phyloP scores from a whole-genome alignment of 2,329 filamentous ascomycete species.

The Talaromyces atroroseus region DNA sequence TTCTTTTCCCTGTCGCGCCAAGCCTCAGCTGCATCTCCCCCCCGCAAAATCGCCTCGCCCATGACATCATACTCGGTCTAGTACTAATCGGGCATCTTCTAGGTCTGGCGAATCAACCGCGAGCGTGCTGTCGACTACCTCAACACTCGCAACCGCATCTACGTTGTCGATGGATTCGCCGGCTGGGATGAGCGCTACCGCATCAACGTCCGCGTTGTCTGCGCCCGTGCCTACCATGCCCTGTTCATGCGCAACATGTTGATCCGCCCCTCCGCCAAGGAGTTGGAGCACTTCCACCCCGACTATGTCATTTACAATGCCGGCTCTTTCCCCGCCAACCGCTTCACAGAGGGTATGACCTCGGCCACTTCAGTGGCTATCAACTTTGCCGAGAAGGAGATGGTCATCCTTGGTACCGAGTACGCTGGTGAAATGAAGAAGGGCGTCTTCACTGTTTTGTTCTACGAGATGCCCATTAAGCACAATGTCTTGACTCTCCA shows the following conservation, averaged over 20 bases:
- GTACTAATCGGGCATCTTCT: constrained; percentile 9
- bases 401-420: constrained; percentile 98
- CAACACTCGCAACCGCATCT: constrained; percentile 97
- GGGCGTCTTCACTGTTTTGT: constrained; percentile 97
- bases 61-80: constrained; percentile 28
- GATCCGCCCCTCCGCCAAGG: constrained; percentile 83
- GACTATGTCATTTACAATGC: constrained; percentile 99
- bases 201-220: constrained; percentile 95
- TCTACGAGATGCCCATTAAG: constrained; percentile 99
- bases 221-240: constrained; percentile 97
- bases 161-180: constrained; percentile 94
- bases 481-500: constrained; percentile 98
- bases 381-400: constrained; percentile 99
- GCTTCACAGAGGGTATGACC: constrained; percentile 97
- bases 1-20: neutral
- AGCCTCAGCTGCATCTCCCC: constrained; percentile 13
- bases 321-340: constrained; percentile 95
- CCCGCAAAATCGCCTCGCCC: constrained; percentile 16
- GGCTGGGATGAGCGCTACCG: constrained; percentile 99
- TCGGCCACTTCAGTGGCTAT: constrained; percentile 96
- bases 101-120: constrained; percentile 99
- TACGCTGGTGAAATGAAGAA: constrained; percentile 99
- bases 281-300: constrained; percentile 95
- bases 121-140: constrained; percentile 98
- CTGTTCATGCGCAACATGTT: constrained; percentile 99